These are phyloP conservation scores for Ampelocalamus luodianensis DNA, from an alignment of 176 grass and related monocot genomes.

Conservation along the genomic window DNA sequence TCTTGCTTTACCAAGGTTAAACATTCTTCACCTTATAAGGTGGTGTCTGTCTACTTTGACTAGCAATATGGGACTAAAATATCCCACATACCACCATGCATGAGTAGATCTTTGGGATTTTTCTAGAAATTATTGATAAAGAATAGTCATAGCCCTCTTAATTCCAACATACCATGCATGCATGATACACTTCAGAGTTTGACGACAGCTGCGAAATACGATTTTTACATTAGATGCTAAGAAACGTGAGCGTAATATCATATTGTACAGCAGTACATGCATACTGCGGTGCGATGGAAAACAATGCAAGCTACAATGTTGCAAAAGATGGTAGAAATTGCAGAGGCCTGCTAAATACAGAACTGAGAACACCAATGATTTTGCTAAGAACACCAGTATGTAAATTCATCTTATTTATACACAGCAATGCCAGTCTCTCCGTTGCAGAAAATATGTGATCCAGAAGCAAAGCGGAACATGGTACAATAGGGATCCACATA, in stretches of 20 bases:
- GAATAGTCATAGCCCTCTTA: too few relatives aligned
- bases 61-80: too few relatives aligned
- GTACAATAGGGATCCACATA: constrained; percentile 24
- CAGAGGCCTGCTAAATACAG: too few relatives aligned
- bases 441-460: constrained; percentile 9
- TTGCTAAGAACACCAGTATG: neutral
- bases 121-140: too few relatives aligned
- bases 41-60: too few relatives aligned
- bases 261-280: neutral
- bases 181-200: neutral
- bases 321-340: too few relatives aligned
- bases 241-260: neutral
- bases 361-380: neutral
- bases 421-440: constrained; percentile 19
- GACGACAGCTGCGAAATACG: neutral
- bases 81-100: too few relatives aligned
- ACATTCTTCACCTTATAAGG: too few relatives aligned
- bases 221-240: neutral
- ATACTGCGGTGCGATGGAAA: neutral
- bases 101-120: too few relatives aligned
- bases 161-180: too few relatives aligned
- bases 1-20: too few relatives aligned
- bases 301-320: too few relatives aligned
- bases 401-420: neutral
- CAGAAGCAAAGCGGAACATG: neutral